Percentiles rank a stretch among this genome's conserved stretches.
Evolutionary conservation across 2,329 filamentous ascomycete genomes (phyloP).

Genomic region (Colletotrichum tofieldiae): DNA sequence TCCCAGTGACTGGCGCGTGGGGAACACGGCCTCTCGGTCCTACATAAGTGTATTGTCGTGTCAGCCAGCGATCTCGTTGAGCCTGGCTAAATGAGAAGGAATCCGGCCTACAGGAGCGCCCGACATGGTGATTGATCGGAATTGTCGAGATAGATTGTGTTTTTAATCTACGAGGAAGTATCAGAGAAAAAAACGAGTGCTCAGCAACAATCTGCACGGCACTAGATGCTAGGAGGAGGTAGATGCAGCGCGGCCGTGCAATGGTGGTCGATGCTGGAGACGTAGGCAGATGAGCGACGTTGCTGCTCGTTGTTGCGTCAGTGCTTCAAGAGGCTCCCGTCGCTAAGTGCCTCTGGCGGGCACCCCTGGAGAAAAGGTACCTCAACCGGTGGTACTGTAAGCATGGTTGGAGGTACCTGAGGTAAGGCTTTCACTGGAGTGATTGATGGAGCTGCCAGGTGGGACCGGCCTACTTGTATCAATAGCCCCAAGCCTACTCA

Average conservation of each 20-base stretch:
- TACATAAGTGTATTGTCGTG: constrained; percentile 53
- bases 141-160: not conserved
- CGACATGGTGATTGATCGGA: constrained; percentile 51
- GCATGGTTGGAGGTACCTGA: not conserved
- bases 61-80: constrained; percentile 8
- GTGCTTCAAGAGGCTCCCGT: constrained; percentile 15
- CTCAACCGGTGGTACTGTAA: not conserved
- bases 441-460: not conserved
- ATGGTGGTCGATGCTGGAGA: constrained; percentile 2
- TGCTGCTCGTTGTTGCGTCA: constrained; percentile 25
- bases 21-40: constrained; percentile 97
- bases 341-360: constrained; percentile 1
- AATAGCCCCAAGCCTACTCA: too few species aligned
- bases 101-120: constrained; percentile 56
- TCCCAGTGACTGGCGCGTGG: constrained; percentile 95
- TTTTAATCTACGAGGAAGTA: not conserved
- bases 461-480: not conserved
- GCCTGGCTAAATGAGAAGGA: not conserved
- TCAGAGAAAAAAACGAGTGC: not conserved
- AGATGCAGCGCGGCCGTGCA: not conserved
- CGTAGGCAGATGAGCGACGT: not conserved
- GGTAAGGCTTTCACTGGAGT: not conserved
- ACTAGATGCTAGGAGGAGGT: not conserved
- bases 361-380: constrained; percentile 3
- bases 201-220: not conserved